Evolutionary conservation across 2,329 filamentous ascomycete species (phyloP).

Genomic region (Colletotrichum godetiae): DNA sequence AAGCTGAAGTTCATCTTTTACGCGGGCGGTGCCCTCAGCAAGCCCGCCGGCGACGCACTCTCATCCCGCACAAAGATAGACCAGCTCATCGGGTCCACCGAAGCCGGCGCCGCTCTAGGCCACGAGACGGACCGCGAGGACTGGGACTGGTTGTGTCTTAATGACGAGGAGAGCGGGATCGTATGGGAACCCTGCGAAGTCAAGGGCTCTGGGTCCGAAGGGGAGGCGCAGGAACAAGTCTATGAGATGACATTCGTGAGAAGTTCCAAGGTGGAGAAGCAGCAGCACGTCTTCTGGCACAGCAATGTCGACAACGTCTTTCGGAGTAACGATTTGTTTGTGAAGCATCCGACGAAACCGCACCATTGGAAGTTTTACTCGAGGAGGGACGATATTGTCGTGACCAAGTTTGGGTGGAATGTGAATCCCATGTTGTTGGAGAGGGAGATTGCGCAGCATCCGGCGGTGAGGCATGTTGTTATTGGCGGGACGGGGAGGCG

Average conservation of each 20-base stretch:
- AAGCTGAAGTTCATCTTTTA: conserved; percentile 40
- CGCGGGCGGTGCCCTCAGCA: conserved; percentile 44
- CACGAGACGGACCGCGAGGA: conserved; percentile 40
- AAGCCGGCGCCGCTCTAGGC: conserved; percentile 39
- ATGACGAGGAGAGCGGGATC: conserved; percentile 33
- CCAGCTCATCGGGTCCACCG: conserved; percentile 46
- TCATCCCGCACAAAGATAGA: conserved; percentile 40
- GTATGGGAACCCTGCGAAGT: conserved; percentile 8
- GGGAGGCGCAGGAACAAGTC: conserved; percentile 35
- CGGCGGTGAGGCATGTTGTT: conserved; percentile 44
- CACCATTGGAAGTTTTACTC: conserved; percentile 50
- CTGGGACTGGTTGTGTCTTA: conserved; percentile 46
- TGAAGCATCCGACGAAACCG: conserved; percentile 45
- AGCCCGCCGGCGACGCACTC: conserved; percentile 44
- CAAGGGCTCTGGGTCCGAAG: background rate
- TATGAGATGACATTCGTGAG: conserved; percentile 48
- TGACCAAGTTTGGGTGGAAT: conserved; percentile 55
- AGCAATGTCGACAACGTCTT: background rate
- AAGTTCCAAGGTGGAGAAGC: conserved; percentile 37
- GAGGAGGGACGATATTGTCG: conserved; percentile 51
- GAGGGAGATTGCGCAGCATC: conserved; percentile 42
- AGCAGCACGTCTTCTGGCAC: conserved; percentile 53
- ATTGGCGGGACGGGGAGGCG: conserved; percentile 47
- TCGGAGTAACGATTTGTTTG: conserved; percentile 51
- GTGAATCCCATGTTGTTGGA: conserved; percentile 54